These are phyloP conservation scores for Quaeritorhiza haematococci DNA, from an alignment of 371 early-diverging fungal genomes.

Conservation along the genomic window DNA sequence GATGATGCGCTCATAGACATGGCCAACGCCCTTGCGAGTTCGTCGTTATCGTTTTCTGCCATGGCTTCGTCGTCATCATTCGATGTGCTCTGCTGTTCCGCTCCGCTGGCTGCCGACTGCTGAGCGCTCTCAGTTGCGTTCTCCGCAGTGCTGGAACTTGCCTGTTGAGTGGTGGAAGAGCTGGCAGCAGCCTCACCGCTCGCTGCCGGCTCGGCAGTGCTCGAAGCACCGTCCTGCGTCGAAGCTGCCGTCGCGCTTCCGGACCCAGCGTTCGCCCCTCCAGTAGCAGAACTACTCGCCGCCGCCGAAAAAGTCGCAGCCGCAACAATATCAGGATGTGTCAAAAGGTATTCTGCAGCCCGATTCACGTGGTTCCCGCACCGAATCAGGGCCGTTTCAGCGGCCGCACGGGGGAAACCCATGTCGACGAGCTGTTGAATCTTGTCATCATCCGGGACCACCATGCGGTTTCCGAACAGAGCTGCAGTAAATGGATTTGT, in stretches of 20 bases:
- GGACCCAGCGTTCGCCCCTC: not conserved
- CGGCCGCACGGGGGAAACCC: conserved; percentile 83
- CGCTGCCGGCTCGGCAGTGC: not conserved
- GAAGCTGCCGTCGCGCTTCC: too few relatives aligned
- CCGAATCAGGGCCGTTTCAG: conserved; percentile 74
- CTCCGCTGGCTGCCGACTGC: too few relatives aligned
- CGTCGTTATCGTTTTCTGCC: too few relatives aligned
- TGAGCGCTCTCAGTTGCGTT: too few relatives aligned
- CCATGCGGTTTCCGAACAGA: conserved; percentile 23
- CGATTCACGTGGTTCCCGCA: conserved; percentile 74
- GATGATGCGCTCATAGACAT: too few relatives aligned
- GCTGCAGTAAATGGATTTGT: conserved; percentile 18
- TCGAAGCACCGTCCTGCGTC: too few relatives aligned
- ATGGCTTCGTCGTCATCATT: too few relatives aligned
- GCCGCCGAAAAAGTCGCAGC: conserved; percentile 24
- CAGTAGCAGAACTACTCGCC: conserved; percentile 1
- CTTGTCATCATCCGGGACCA: conserved; percentile 51
- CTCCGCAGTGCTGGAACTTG: too few relatives aligned
- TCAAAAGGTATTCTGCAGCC: conserved; percentile 85
- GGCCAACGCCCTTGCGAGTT: too few relatives aligned
- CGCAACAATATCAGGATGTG: conserved; percentile 66
- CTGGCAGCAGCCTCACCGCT: not conserved
- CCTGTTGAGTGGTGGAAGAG: too few relatives aligned
- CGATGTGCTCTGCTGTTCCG: too few relatives aligned
- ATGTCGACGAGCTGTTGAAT: conserved; percentile 77